A percentile compares a stretch with the other conserved stretches of the same genome.
phyloP scores from a whole-genome alignment of 805 yeast species.

The Myxozyma kluyveri region DNA sequence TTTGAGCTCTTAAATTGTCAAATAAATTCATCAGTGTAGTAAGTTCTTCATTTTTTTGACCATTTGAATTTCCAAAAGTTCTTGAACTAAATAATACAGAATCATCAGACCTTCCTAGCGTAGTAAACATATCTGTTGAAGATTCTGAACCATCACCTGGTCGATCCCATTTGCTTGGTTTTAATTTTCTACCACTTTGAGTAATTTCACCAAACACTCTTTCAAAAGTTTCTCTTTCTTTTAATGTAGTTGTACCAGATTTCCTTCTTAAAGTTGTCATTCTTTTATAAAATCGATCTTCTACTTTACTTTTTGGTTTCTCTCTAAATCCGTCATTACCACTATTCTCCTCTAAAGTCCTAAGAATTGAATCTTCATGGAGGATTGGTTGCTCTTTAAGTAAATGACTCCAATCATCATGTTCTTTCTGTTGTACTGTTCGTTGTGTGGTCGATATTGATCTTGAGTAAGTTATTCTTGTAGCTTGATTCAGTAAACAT shows the following conservation, averaged over 20 bases:
- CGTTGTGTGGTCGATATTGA: no score
- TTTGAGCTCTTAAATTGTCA: no score
- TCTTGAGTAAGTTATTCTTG: no score
- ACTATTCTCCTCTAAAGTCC: not conserved
- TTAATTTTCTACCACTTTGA: not conserved
- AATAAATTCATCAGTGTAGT: no score
- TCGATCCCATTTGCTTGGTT: not conserved
- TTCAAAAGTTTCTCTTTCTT: constrained; percentile 19
- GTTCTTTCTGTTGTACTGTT: no score
- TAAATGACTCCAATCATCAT: constrained; percentile 5
- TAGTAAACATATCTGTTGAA: not conserved
- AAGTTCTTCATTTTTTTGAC: no score
- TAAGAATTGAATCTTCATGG: not conserved
- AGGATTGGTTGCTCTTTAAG: not conserved
- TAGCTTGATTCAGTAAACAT: no score
- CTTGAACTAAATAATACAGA: not conserved
- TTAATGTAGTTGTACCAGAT: constrained; percentile 10
- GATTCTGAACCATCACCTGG: not conserved
- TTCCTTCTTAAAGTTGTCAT: not conserved
- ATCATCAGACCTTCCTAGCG: not conserved
- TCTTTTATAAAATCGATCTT: not conserved
- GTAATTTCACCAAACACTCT: constrained; percentile 18
- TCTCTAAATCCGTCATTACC: not conserved
- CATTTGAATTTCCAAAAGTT: no score
- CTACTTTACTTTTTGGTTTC: not conserved